These are phyloP conservation scores for Geotrichum macrosporum DNA, from an alignment of 1,139 yeast species.

Conservation along the genomic window DNA sequence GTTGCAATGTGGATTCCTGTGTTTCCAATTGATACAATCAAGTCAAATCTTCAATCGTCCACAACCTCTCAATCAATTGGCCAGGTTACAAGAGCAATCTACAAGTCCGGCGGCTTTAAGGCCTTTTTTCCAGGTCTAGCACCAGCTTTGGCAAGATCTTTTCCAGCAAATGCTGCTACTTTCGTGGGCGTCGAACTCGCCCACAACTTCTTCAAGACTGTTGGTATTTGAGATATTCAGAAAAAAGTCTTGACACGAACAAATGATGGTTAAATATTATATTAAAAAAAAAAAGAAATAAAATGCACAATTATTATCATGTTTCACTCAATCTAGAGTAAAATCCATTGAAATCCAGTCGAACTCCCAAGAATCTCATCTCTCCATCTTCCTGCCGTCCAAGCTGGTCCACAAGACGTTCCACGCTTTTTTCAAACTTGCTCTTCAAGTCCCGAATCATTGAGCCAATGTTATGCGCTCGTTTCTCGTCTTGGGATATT, in stretches of 20 bases:
- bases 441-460: conserved; percentile 23
- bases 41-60: conserved; percentile 77
- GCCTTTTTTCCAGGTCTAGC: conserved; percentile 98
- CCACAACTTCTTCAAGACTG: conserved; percentile 52
- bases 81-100: conserved; percentile 61
- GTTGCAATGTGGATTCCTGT: conserved; percentile 95
- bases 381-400: conserved; percentile 36
- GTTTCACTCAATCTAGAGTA: conserved; percentile 24
- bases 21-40: conserved; percentile 94
- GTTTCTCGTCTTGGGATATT: conserved; percentile 9
- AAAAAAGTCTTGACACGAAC: background rate
- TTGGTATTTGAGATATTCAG: conserved; percentile 20
- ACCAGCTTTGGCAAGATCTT: conserved; percentile 88
- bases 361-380: conserved; percentile 39
- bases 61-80: conserved; percentile 54
- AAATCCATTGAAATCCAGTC: conserved; percentile 39
- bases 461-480: conserved; percentile 21
- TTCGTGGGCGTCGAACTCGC: conserved; percentile 93
- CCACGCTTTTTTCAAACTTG: conserved; percentile 28
- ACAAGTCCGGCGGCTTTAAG: conserved; percentile 69
- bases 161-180: conserved; percentile 98
- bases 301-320: background rate
- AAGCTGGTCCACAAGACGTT: conserved; percentile 32
- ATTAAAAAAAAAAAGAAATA: conserved; percentile 1
- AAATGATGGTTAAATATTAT: conserved; percentile 5